Evolutionary conservation across 139 green algal species (phyloP), one percentile per base, ranked within the genome.

Genomic region (Astrephomene gubernaculifera): DNA sequence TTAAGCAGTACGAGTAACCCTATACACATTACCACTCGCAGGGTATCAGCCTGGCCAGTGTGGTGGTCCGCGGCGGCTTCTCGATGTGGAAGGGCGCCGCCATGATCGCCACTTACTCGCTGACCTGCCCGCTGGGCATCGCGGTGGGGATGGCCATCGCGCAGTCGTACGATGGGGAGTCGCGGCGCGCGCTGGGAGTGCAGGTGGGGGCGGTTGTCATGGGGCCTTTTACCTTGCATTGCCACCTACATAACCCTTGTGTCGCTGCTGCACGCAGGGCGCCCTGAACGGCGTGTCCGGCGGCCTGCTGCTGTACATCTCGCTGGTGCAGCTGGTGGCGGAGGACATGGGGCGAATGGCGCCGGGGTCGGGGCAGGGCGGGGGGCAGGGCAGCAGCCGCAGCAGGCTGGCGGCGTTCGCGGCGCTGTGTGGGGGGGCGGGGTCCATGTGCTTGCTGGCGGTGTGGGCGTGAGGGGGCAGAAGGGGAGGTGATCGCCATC

Each of bases 301-400:
- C 31, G 83, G 83, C 49, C 52, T 88, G 72, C 73, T 88, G 68
- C 83, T 88, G 44, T 88, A 88, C 49, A 57, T 57, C 49, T 57
- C 49, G 49, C 49, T 57, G 12, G 49, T 57, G 49, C 49, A 57
- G 49, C 61, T 69, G 61, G 17, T 69, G 8, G 61, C 61, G 29
- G 61, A 69, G 61, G 61, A 69, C 61, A 69, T 69, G 61, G 29
- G 61, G 29, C 61, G 27, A 29, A 38, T 69, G 61, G 29, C 38
- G 24, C 61, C 61, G 6, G 61, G n/a, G 61, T n/a, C 61, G 61
- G 29, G 29, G 38, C 61, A 39, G 24, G 6, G 57, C 57, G 31
- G 4, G 25, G 29, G 38, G 25, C 24, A 29, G 61, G n/a, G 19
- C 27, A 41, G 61, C 29, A 4, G 6, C n/a, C n/a, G n/a, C n/a